Evolutionary conservation across 257 asterid species (phyloP).

Genomic region (Thymus quinquecostatus): DNA sequence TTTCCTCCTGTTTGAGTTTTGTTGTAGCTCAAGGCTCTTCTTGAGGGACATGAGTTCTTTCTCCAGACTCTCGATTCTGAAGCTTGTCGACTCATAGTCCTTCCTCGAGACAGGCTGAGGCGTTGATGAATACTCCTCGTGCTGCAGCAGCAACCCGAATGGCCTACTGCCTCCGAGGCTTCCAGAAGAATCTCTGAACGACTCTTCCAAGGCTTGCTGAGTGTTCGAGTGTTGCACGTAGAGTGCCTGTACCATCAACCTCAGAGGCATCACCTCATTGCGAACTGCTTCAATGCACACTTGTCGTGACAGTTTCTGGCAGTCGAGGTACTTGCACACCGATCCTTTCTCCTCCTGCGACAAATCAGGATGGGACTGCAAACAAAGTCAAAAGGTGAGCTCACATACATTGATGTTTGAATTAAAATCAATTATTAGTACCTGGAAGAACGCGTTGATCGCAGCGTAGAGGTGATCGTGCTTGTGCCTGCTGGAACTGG

Average conservation of each 20-base stretch:
- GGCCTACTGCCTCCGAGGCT: constrained; percentile 49
- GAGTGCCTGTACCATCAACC: constrained; percentile 76
- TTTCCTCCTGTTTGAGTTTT: constrained; percentile 32
- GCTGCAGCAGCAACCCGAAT: constrained; percentile 41
- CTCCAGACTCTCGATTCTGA: constrained; percentile 72
- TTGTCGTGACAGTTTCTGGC: constrained; percentile 71
- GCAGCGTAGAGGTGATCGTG: constrained; percentile 76
- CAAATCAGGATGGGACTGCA: constrained; percentile 52
- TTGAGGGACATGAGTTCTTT: constrained; percentile 60
- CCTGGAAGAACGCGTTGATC: constrained; percentile 50
- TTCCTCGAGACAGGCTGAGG: constrained; percentile 42
- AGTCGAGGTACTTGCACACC: constrained; percentile 66
- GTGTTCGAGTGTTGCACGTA: constrained; percentile 75
- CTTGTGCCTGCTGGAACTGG: constrained; percentile 54
- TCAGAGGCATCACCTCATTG: constrained; percentile 69
- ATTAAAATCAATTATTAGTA: too few species aligned
- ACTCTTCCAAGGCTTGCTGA: constrained; percentile 47
- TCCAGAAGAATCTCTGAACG: constrained; percentile 56
- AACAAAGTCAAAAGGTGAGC: too few species aligned
- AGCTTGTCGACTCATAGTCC: constrained; percentile 69
- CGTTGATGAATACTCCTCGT: constrained; percentile 38
- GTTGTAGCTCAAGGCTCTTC: constrained; percentile 43
- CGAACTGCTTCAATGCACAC: constrained; percentile 72
- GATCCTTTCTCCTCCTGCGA: constrained; percentile 62
- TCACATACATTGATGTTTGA: too few species aligned